Percentiles rank a stretch among this genome's conserved stretches.
These are phyloP conservation scores for Seiridium cupressi DNA, from an alignment of 2,329 filamentous ascomycete genomes.

Conservation along the genomic window DNA sequence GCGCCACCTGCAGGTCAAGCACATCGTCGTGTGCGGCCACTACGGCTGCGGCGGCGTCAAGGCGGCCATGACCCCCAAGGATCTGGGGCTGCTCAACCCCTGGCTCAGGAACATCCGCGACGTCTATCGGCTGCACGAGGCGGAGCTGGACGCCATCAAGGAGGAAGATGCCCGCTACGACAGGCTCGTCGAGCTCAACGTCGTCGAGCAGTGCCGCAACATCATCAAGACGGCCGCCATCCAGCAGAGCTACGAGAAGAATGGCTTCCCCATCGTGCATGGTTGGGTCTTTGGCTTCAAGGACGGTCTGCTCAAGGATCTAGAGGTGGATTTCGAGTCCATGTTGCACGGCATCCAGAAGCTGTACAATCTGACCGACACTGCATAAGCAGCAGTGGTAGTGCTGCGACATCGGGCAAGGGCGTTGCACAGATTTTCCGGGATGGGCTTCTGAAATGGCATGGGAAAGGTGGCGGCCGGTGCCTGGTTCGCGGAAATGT, in stretches of 20 bases:
- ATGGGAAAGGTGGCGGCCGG: neutral
- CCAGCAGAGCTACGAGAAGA: constrained; percentile 65
- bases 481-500: neutral
- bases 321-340: constrained; percentile 60
- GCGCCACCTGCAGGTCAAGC: constrained; percentile 74
- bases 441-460: neutral
- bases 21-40: constrained; percentile 77
- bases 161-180: constrained; percentile 61
- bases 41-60: constrained; percentile 77
- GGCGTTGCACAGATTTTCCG: neutral
- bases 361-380: constrained; percentile 54
- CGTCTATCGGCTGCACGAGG: constrained; percentile 70
- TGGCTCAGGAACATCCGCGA: constrained; percentile 75
- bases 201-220: constrained; percentile 73
- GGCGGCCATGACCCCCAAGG: constrained; percentile 69
- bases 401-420: neutral
- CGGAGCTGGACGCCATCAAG: constrained; percentile 63
- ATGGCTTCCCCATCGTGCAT: constrained; percentile 67
- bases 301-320: constrained; percentile 64
- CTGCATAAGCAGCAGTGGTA: neutral
- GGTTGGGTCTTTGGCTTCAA: constrained; percentile 72
- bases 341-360: constrained; percentile 59
- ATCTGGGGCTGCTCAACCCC: constrained; percentile 69
- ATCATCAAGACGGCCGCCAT: constrained; percentile 78
- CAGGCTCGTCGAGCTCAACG: constrained; percentile 81